Evolutionary conservation across 192 early-diverging fungal species (phyloP).

Genomic region (Thamnidium elegans): DNA sequence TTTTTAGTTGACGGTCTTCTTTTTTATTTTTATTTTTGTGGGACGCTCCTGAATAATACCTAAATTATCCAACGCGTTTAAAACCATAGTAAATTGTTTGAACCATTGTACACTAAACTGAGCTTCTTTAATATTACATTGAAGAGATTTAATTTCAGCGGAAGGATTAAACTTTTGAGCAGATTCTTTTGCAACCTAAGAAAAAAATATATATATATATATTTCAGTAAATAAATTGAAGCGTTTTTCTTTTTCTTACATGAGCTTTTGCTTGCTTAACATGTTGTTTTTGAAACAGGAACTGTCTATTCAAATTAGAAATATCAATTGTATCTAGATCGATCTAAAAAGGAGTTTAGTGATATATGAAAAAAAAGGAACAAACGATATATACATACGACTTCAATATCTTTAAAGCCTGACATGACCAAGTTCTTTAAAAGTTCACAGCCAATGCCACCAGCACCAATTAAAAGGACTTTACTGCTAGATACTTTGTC

Average conservation of each 20-base stretch:
- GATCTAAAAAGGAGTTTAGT: constrained; percentile 48
- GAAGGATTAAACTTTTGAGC: constrained; percentile 84
- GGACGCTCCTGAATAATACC: constrained; percentile 42
- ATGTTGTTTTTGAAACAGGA: constrained; percentile 93
- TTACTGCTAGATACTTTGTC: constrained; percentile 33
- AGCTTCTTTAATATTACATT: constrained; percentile 86
- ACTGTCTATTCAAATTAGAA: constrained; percentile 98
- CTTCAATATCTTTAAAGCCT: constrained; percentile 80
- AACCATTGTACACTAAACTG: constrained; percentile 90
- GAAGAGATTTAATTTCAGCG: constrained; percentile 69
- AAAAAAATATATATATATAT: background rate
- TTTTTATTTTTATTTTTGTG: background rate
- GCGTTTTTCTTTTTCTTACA: constrained; percentile 42
- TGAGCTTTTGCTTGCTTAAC: constrained; percentile 91
- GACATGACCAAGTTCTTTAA: constrained; percentile 91
- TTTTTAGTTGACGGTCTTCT: background rate
- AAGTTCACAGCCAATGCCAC: constrained; percentile 98
- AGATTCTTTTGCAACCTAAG: constrained; percentile 75
- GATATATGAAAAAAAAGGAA: background rate
- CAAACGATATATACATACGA: constrained; percentile 43
- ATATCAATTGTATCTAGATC: constrained; percentile 99
- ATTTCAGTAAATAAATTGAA: background rate
- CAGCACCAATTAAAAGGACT: constrained; percentile 76
- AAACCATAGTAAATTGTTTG: constrained; percentile 79
- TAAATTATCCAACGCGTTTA: constrained; percentile 97